phyloP scores from a whole-genome alignment of 2,329 filamentous ascomycete species.

The Alternaria sp. region DNA sequence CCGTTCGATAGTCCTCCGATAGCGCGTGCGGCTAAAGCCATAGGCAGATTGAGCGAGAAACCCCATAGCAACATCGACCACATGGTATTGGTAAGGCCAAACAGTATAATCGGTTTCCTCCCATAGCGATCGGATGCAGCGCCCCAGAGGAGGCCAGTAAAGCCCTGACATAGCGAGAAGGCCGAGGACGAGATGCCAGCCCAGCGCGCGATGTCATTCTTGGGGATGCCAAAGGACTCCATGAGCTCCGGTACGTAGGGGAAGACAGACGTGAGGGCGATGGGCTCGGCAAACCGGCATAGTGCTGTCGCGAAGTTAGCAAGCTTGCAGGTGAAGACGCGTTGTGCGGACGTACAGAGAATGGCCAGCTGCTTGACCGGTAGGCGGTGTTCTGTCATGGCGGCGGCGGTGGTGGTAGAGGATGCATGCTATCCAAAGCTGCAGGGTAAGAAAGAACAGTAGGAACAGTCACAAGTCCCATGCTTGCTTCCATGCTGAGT shows the following conservation, averaged over 20 bases:
- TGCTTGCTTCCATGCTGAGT: constrained; percentile 11
- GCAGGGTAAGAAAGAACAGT: neutral
- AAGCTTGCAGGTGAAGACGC: neutral
- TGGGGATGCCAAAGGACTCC: constrained; percentile 47
- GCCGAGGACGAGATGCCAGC: constrained; percentile 86
- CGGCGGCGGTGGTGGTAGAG: constrained; percentile 18
- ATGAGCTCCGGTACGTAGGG: constrained; percentile 78
- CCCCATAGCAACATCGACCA: constrained; percentile 81
- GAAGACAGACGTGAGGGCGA: constrained; percentile 91
- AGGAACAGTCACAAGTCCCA: constrained; percentile 1
- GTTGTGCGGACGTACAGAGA: constrained; percentile 36
- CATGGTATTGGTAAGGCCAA: constrained; percentile 81
- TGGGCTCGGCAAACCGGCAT: constrained; percentile 89
- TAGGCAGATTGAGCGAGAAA: constrained; percentile 76
- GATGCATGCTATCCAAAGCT: constrained; percentile 13
- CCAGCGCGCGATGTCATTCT: constrained; percentile 62
- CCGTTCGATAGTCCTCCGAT: constrained; percentile 87
- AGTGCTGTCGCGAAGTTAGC: constrained; percentile 66
- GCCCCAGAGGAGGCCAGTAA: constrained; percentile 90
- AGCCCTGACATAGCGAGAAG: constrained; percentile 77
- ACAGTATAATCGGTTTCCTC: constrained; percentile 81
- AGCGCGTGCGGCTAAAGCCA: constrained; percentile 79
- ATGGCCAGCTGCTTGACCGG: constrained; percentile 50
- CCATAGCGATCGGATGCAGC: constrained; percentile 80
- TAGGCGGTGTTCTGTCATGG: constrained; percentile 47